Conservation (phyloP, 2,329 filamentous ascomycete genomes). For the Sarocladium kiliense region DNA sequence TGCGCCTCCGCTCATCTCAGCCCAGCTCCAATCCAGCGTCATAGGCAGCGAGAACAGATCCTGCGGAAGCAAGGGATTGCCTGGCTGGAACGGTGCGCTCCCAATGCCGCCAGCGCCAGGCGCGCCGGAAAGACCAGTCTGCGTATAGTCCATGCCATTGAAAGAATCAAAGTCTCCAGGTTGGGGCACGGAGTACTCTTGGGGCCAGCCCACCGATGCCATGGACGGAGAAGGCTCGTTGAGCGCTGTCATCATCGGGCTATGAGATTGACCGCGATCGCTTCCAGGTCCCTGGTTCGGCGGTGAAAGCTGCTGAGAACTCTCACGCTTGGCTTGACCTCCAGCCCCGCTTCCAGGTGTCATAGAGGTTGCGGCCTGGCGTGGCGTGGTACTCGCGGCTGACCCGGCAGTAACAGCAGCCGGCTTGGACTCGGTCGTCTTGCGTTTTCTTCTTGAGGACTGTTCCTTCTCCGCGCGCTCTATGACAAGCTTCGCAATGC, state of each 20-base stretch:
- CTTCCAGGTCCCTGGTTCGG: slow-evolving; percentile 1
- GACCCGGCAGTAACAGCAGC: slow-evolving; percentile 4
- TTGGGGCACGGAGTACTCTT: slow-evolving; percentile 34
- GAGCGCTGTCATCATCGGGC: neutral
- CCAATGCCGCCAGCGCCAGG: slow-evolving; percentile 10
- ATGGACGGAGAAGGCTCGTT: slow-evolving; percentile 34
- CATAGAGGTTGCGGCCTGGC: neutral
- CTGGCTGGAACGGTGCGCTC: slow-evolving; percentile 12
- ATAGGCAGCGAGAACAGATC: slow-evolving; percentile 95
- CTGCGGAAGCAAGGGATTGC: slow-evolving; percentile 83
- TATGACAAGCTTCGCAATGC: slow-evolving; percentile 84
- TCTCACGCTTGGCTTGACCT: slow-evolving; percentile 4
- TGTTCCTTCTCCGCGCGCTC: slow-evolving; percentile 88
- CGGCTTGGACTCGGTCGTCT: slow-evolving; percentile 52
- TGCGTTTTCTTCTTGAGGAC: slow-evolving; percentile 75
- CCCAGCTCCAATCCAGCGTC: slow-evolving; percentile 86
- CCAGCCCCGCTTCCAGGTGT: neutral
- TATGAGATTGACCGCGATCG: neutral
- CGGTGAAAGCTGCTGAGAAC: slow-evolving; percentile 22
- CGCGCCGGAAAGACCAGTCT: slow-evolving; percentile 21
- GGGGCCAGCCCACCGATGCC: slow-evolving; percentile 40
- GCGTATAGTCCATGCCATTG: slow-evolving; percentile 40
- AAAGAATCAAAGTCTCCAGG: slow-evolving; percentile 37
- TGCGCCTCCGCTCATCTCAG: slow-evolving; percentile 60
- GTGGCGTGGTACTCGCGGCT: slow-evolving; percentile 13